phyloP scores from a whole-genome alignment of 2,329 filamentous ascomycete species.

The Anthostomella pinea region DNA sequence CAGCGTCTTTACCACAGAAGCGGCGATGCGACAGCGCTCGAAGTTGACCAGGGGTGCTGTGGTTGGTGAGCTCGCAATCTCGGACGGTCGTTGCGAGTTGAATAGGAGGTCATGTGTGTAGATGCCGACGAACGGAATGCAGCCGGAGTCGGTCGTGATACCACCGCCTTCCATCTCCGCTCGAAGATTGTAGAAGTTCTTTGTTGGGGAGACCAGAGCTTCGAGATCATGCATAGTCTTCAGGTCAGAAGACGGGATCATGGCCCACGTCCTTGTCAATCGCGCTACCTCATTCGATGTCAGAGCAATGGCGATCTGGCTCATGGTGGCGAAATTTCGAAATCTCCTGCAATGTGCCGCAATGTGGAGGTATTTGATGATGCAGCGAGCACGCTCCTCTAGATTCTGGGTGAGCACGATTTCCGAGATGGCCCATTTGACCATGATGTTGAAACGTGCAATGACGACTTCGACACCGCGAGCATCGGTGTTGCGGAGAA shows the following conservation, averaged over 20 bases:
- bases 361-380: conserved; percentile 81
- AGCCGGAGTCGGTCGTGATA: conserved; percentile 58
- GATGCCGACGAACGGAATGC: conserved; percentile 79
- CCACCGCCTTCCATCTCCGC: conserved; percentile 74
- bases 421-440: conserved; percentile 82
- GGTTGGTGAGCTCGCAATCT: conserved; percentile 65
- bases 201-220: conserved; percentile 68
- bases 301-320: conserved; percentile 74
- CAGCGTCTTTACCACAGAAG: conserved; percentile 75
- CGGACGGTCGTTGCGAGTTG: conserved; percentile 74
- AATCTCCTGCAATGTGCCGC: conserved; percentile 71
- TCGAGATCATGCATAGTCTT: conserved; percentile 68
- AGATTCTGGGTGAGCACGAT: conserved; percentile 69
- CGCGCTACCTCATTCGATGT: conserved; percentile 70
- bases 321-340: conserved; percentile 81
- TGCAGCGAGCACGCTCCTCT: conserved; percentile 70
- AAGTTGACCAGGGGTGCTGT: conserved; percentile 76
- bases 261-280: conserved; percentile 66
- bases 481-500: conserved; percentile 68
- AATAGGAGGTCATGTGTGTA: conserved; percentile 83
- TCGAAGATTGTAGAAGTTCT: conserved; percentile 74
- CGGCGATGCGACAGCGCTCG: conserved; percentile 73
- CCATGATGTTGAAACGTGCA: conserved; percentile 82
- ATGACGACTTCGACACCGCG: conserved; percentile 80
- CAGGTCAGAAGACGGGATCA: conserved; percentile 64